Conservation (phyloP, 1,284 basidiomycete genomes). For the Vanrija humicola region DNA sequence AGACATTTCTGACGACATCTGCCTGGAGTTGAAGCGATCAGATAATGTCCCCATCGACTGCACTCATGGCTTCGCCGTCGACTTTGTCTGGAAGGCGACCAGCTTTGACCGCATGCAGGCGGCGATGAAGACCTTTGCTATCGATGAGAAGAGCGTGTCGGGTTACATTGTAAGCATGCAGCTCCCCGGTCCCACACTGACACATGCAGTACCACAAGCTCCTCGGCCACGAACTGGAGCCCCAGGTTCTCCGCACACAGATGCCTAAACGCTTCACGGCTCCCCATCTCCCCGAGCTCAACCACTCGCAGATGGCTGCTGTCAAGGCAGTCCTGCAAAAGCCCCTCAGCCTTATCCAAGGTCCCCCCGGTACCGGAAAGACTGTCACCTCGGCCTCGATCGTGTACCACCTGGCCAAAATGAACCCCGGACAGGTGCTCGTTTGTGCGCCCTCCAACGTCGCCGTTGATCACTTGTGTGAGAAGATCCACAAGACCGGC, state of each 20-base stretch:
- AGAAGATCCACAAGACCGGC: constrained; percentile 96
- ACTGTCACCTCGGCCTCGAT: constrained; percentile 99
- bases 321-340: constrained; percentile 98
- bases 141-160: constrained; percentile 98
- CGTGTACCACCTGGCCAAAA: constrained; percentile 97
- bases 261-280: constrained; percentile 84
- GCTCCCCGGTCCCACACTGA: constrained; percentile 3
- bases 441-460: constrained; percentile 99
- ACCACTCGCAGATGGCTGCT: constrained; percentile 98
- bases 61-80: constrained; percentile 90
- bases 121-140: constrained; percentile 98
- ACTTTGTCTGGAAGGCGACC: constrained; percentile 99
- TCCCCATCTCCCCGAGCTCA: constrained; percentile 94
- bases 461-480: constrained; percentile 96
- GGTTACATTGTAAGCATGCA: constrained; percentile 77
- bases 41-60: constrained; percentile 94
- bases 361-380: constrained; percentile 97
- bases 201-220: constrained; percentile 84
- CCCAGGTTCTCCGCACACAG: constrained; percentile 66
- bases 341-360: constrained; percentile 96
- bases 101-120: constrained; percentile 99
- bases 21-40: constrained; percentile 80
- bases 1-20: constrained; percentile 98
- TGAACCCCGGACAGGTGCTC: constrained; percentile 98
- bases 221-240: constrained; percentile 90